Evolutionary conservation across 345 rosid genomes (phyloP).

Genomic region (Bruguiera parviflora): DNA sequence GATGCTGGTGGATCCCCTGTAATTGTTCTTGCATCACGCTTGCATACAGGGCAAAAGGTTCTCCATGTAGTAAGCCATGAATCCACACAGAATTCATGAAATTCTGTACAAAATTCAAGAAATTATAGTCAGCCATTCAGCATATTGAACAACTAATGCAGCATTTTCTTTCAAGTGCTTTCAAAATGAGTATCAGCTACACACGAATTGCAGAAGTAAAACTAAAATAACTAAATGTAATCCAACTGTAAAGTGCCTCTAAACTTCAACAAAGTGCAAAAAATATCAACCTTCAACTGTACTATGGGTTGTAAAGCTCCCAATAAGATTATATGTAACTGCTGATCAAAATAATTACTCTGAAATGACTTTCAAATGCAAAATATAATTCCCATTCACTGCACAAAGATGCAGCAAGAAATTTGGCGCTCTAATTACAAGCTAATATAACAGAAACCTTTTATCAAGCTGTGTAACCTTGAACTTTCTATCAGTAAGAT

Average conservation of each 20-base stretch:
- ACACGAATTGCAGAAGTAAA: neutral
- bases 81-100: conserved; percentile 83
- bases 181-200: neutral
- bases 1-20: conserved; percentile 79
- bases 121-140: conserved; percentile 4
- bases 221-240: neutral
- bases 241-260: neutral
- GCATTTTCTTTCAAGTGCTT: neutral
- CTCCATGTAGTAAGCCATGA: conserved; percentile 98
- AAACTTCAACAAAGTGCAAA: neutral
- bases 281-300: too few species aligned
- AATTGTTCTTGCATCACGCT: conserved; percentile 85
- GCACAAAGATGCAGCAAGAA: too few species aligned
- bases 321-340: too few species aligned
- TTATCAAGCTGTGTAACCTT: too few species aligned
- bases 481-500: too few species aligned
- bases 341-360: too few species aligned
- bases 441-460: too few species aligned
- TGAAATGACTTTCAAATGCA: too few species aligned
- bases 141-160: neutral
- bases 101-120: conserved; percentile 51
- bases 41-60: conserved; percentile 96
- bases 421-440: too few species aligned
- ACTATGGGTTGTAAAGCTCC: too few species aligned
- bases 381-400: too few species aligned